Base-by-base conservation (phyloP, 2,329 filamentous ascomycete species). In the Cryphonectria parasitica region DNA sequence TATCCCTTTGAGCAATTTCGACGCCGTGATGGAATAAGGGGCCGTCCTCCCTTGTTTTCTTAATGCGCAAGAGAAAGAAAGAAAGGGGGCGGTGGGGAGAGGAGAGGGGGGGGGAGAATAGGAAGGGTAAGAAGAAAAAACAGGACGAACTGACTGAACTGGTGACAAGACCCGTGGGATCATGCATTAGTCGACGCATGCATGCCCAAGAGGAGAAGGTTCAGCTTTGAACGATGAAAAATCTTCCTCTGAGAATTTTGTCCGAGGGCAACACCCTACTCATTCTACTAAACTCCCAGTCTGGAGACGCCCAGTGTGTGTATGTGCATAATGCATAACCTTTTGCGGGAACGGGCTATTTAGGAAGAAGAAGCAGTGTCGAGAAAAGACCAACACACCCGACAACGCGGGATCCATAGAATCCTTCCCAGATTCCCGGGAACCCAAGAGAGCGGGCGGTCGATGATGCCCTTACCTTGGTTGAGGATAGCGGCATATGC, bases 381-480 rank as follows among this genome's bases (percentile, higher is more conserved):
- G 36, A 25, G 60, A 62, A 45, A 43, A 66, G 52, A 62, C 61
- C 22, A 41, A 41, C 28, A 31, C 36, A 68, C 28, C 25, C 4
- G 22, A n/a, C 22, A 10, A 66, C 64, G 25, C 63, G 66, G 69
- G 56, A 64, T 56, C 49, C 61, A 64, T 36, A 69, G 45, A 70
- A 72, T 70, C 71, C 71, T 72, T 66, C 68, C 71, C 71, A 72
- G 71, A 72, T 45, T 70, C 68, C 62, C 71, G 71, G 71, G 71
- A 72, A 64, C 52, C 61, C 43, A 67, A 34, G 41, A 43, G 25
- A 39, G 36, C 22, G 34, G 41, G 36, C 60, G 31, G 36, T 19
- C 39, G n/a, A 41, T 17, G 39, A 31, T 28, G 13, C 17, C 39
- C 39, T 39, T 52, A 5, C 10, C 66, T 67, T 6, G 28, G 39